phyloP scores from a whole-genome alignment of 495 filamentous ascomycete genomes.

The Penicillium tannophilum region DNA sequence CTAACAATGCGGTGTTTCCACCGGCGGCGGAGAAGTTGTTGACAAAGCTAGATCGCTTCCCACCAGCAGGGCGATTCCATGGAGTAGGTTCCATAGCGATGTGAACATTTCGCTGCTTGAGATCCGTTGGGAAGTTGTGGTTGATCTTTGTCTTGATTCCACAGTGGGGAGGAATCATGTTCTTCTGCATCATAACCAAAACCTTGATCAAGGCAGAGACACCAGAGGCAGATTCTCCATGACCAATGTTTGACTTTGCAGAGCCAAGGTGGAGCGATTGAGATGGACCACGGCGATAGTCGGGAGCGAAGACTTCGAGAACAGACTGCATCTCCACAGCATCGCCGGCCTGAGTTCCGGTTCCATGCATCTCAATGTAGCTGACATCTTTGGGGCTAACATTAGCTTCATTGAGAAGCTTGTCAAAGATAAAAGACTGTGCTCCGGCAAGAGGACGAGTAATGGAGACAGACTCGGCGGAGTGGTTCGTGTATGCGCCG shows the following conservation, averaged over 20 bases:
- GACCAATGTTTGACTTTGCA: slow-evolving; percentile 86
- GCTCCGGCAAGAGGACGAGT: slow-evolving; percentile 77
- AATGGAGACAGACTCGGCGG: slow-evolving; percentile 76
- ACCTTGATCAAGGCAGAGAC: slow-evolving; percentile 82
- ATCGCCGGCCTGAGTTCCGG: slow-evolving; percentile 82
- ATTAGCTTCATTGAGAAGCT: slow-evolving; percentile 68
- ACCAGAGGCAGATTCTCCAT: slow-evolving; percentile 87
- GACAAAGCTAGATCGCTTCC: slow-evolving; percentile 64
- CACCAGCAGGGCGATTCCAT: slow-evolving; percentile 63
- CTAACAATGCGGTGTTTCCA: slow-evolving; percentile 54
- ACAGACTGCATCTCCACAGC: slow-evolving; percentile 79
- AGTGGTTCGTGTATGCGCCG: slow-evolving; percentile 73
- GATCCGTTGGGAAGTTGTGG: slow-evolving; percentile 76
- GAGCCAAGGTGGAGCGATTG: slow-evolving; percentile 81
- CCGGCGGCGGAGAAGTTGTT: slow-evolving; percentile 69
- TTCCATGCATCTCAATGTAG: slow-evolving; percentile 92
- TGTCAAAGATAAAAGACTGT: slow-evolving; percentile 68
- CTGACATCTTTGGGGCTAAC: slow-evolving; percentile 72
- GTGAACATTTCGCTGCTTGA: slow-evolving; percentile 74
- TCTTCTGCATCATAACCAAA: slow-evolving; percentile 83
- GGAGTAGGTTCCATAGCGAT: slow-evolving; percentile 61
- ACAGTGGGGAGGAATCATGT: slow-evolving; percentile 79
- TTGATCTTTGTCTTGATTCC: slow-evolving; percentile 87
- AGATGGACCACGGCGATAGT: slow-evolving; percentile 62
- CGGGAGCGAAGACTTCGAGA: slow-evolving; percentile 77